Evolutionary conservation across 2,329 filamentous ascomycete genomes (phyloP).

Genomic region (Xylaria sp.): DNA sequence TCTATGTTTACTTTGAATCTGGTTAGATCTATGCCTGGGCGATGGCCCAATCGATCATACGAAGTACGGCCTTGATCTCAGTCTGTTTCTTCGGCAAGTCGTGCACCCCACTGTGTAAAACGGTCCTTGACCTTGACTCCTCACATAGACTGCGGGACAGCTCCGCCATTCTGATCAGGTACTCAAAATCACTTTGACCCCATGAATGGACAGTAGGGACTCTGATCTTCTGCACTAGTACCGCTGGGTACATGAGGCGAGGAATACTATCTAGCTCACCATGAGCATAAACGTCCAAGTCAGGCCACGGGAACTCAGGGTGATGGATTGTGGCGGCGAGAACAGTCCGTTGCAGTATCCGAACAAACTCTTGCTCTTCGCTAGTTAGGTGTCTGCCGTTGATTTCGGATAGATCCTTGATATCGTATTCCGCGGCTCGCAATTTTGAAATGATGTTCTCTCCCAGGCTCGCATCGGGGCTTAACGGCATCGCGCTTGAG

Average conservation of each 20-base stretch:
- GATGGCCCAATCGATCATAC: background rate
- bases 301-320: background rate
- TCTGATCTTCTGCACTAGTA: background rate
- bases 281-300: background rate
- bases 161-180: background rate
- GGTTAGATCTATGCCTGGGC: background rate
- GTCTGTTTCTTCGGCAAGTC: background rate
- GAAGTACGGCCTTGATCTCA: conserved; percentile 2
- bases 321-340: background rate
- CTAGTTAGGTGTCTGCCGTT: background rate
- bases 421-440: background rate
- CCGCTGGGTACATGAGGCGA: background rate
- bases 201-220: background rate
- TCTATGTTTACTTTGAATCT: background rate
- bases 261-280: background rate
- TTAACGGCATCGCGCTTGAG: background rate
- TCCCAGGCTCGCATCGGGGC: background rate
- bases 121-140: background rate
- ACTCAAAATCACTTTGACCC: background rate
- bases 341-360: background rate
- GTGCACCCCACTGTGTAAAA: background rate
- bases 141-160: background rate
- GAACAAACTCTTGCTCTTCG: background rate
- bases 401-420: background rate
- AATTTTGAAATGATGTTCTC: background rate